Base-by-base conservation (phyloP, 306 rosid species). In the Lagenaria siceraria region DNA sequence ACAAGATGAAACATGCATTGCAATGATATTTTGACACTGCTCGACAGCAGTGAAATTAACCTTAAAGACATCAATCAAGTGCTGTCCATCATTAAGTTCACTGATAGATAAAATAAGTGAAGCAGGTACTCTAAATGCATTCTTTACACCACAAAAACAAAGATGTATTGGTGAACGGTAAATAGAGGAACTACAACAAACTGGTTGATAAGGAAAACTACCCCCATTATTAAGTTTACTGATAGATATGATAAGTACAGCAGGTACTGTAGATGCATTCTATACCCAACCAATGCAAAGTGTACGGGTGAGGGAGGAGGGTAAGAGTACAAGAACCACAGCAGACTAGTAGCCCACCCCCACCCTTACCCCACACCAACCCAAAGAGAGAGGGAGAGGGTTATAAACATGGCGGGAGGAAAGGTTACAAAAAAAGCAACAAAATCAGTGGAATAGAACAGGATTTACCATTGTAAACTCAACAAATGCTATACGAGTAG, bases 401-500 rank as follows among this genome's bases (percentile, higher is more conserved):
- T 2, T 9, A 42, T 42, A 42, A 9, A 22, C 27, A 38, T 68
- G 31, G 74, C 27, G 22, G 8, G 33, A 42, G 29, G 1, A 65
- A 65, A 36, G 4, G 15, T 33, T 18, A 38, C 10, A 9, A 53
- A 31, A 9, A 40, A 49, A 24, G 25, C 46, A 21, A 65, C 68
- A 35, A 76, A 48, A 74, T 61, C 36, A 74, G 83, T 52, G 65
- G 22, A 63, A 55, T 75, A 66, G 65, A 31, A 70, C 27, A 10
- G 0, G 52, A 78, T 76, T n/a, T 78, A 95, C 99, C 91, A 95
- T 63, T 6, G 85, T 51, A 78, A 95, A 95, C 81, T 95, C 99
- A 60, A 95, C 97, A 85, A 95, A 95, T 4, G 97, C 96, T 83
- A 95, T 95, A 27, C 97, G 97, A 80, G 99, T 95, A 59, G 97